Base-by-base conservation (phyloP, 768 basidiomycete genomes). In the Lactifluus pinguis region DNA sequence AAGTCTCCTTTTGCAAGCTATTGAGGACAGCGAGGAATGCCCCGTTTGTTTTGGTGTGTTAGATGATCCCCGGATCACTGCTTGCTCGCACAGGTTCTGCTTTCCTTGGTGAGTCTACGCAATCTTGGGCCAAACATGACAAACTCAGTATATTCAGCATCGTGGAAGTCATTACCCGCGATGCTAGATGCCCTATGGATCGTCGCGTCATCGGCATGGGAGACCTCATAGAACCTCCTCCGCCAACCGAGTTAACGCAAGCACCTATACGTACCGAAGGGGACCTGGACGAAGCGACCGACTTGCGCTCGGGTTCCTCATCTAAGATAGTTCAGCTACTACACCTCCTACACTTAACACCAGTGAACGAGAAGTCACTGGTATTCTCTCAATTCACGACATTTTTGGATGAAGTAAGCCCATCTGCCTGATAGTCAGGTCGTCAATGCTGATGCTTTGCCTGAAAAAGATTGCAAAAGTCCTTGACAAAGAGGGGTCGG, bases 381-480 rank as follows among this genome's bases (percentile, higher is more conserved):
- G 90, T 95, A 1, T 95, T 95, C 69, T 92, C 89, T 3, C 92
- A 95, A 67, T 95, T 93, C 68, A 95, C 91, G 4, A 80, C 83
- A 3, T 93, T 91, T 73, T 71, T 93, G 55, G 86, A 90, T 74
- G 87, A 90, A 75, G 90, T 86, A 62, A 52, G 64, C 55, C 34
- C 39, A 10, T 4, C 14, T 58, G 41, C 30, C 32, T 62, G 59
- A n/a, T 15, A 47, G 42, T 13, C 36, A 21, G 34, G 17, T 14
- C 44, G 17, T 34, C 19, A 3, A 1, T n/a, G 21, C 29, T 53
- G 32, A 57, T 3, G 9, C 47, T 15, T n/a, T 49, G 25, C 17
- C 32, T 7, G 19, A 15, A 14, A 34, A 63, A 91, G 87, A 87
- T 94, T 64, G 87, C 79, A 4, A 82, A 86, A 60, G 77, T 77